phyloP scores from a whole-genome alignment of 2,329 filamentous ascomycete species.

The Alternaria novae-zelandiae region DNA sequence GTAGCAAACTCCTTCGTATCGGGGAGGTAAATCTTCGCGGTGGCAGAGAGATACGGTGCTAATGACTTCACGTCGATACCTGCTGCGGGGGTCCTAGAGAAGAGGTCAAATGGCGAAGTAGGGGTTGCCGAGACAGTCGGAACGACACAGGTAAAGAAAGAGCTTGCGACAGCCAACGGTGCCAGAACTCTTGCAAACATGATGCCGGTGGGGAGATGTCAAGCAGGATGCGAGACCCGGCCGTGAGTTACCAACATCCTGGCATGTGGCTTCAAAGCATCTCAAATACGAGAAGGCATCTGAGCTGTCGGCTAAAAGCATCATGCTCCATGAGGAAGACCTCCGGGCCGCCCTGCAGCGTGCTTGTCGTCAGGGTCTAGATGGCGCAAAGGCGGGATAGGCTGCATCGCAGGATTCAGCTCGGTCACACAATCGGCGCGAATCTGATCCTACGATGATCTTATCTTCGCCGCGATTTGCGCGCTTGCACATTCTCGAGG shows the following conservation, averaged over 20 bases:
- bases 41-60: conserved; percentile 20
- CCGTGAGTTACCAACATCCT: background rate
- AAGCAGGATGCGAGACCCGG: background rate
- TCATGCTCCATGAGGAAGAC: background rate
- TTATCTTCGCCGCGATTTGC: background rate
- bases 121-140: background rate
- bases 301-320: background rate
- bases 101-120: background rate
- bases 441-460: background rate
- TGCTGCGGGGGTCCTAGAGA: conserved; percentile 12
- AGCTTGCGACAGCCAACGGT: background rate
- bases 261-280: background rate
- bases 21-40: conserved; percentile 23
- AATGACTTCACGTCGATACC: conserved; percentile 25
- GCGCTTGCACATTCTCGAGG: background rate
- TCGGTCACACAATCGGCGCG: background rate
- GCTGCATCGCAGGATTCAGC: background rate
- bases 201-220: background rate
- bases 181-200: background rate
- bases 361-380: background rate
- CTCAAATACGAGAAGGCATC: background rate
- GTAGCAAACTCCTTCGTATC: conserved; percentile 18
- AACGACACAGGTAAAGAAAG: background rate
- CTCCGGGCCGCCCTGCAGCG: background rate
- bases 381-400: background rate